Conservation (phyloP, 192 early-diverging fungal genomes). For the Coemansia sp. region DNA sequence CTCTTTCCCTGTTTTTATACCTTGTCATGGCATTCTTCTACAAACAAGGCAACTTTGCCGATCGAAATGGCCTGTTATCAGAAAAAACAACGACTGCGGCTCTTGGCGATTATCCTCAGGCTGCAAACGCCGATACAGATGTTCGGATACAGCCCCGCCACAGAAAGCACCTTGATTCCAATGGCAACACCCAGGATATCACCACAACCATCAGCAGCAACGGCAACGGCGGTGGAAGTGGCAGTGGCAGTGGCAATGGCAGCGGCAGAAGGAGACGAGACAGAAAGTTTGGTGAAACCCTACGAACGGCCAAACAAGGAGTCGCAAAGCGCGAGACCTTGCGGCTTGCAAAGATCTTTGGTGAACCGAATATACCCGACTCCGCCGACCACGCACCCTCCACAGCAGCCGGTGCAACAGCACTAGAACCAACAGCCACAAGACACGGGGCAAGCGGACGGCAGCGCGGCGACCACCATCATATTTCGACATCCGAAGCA, state of each 20-base stretch:
- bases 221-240: not conserved
- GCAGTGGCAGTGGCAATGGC: not conserved
- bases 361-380: constrained; percentile 12
- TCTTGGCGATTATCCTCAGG: not conserved
- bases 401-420: not conserved
- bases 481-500: not conserved
- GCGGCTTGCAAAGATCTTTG: constrained; percentile 34
- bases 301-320: constrained; percentile 15
- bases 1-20: not conserved
- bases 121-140: not conserved
- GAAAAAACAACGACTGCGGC: not conserved
- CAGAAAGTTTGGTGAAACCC: constrained; percentile 21
- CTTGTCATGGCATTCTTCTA: constrained; percentile 52
- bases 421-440: not conserved
- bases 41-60: constrained; percentile 32
- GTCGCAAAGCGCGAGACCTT: constrained; percentile 19
- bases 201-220: constrained; percentile 7
- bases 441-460: not conserved
- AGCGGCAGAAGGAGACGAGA: constrained; percentile 15
- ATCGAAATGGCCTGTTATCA: constrained; percentile 15
- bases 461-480: not conserved
- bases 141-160: not conserved
- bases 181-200: not conserved
- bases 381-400: not conserved
- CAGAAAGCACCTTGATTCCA: not conserved